Conservation (phyloP, 257 asterid species). For the Capsicum rhomboideum region DNA sequence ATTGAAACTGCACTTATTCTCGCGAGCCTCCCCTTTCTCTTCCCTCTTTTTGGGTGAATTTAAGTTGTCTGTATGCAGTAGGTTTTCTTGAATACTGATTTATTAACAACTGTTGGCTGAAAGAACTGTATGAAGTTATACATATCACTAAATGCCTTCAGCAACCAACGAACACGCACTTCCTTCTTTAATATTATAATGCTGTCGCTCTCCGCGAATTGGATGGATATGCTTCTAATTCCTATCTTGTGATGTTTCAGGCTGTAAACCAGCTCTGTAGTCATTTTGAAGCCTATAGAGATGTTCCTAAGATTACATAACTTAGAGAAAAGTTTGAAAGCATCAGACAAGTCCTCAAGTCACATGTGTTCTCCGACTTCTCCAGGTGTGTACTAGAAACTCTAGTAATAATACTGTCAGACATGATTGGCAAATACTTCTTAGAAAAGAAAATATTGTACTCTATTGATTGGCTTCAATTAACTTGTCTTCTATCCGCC, state of each 20-base stretch:
- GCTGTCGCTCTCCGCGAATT: neutral
- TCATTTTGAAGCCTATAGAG: conserved; percentile 94
- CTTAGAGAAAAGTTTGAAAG: conserved; percentile 90
- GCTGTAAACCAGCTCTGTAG: conserved; percentile 97
- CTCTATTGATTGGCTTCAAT: neutral
- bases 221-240: conserved; percentile 11
- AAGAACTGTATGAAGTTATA: neutral
- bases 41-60: neutral
- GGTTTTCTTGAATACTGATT: neutral
- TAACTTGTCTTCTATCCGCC: neutral
- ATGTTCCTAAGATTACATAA: conserved; percentile 86
- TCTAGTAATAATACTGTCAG: neutral
- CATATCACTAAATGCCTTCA: neutral
- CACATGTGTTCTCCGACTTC: conserved; percentile 91
- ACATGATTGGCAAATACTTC: neutral
- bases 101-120: neutral
- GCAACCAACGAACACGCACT: neutral
- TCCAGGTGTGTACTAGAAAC: conserved; percentile 54
- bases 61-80: neutral
- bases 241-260: conserved; percentile 36
- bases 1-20: neutral
- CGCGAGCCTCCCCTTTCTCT: neutral
- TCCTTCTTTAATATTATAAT: neutral
- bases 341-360: conserved; percentile 87
- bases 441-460: neutral